These are phyloP conservation scores for Blastobotrys illinoisensis DNA, from an alignment of 1,139 yeast species.

Conservation along the genomic window DNA sequence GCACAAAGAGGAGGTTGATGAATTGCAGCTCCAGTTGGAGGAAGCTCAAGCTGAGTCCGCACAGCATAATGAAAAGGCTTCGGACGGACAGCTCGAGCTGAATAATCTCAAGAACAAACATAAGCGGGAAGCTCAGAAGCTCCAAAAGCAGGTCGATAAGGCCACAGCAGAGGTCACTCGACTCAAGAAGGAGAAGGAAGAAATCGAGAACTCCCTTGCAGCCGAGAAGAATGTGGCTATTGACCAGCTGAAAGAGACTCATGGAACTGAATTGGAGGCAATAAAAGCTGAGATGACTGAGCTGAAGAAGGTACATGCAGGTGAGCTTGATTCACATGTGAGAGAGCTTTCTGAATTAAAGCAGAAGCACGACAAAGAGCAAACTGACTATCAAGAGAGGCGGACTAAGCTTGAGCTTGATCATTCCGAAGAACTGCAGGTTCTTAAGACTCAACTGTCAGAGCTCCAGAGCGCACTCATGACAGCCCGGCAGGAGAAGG, in stretches of 20 bases:
- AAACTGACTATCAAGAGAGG: not conserved
- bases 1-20: conserved; percentile 13
- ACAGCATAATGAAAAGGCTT: conserved; percentile 2
- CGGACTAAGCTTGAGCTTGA: conserved; percentile 4
- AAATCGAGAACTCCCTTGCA: not conserved
- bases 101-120: not conserved
- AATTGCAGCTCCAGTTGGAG: not conserved
- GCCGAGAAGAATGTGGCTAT: not conserved
- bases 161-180: not conserved
- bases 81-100: not conserved
- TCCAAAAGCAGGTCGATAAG: not conserved
- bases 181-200: not conserved
- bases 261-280: conserved; percentile 1
- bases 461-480: conserved; percentile 28
- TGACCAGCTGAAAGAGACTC: conserved; percentile 13
- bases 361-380: not conserved
- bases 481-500: not conserved
- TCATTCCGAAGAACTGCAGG: conserved; percentile 18
- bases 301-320: conserved; percentile 3
- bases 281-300: conserved; percentile 6
- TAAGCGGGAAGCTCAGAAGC: not conserved
- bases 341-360: not conserved
- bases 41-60: conserved; percentile 2
- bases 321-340: not conserved
- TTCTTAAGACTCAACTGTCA: conserved; percentile 29